phyloP scores from a whole-genome alignment of 768 basidiomycete species.

The Panaeolus papilionaceus region DNA sequence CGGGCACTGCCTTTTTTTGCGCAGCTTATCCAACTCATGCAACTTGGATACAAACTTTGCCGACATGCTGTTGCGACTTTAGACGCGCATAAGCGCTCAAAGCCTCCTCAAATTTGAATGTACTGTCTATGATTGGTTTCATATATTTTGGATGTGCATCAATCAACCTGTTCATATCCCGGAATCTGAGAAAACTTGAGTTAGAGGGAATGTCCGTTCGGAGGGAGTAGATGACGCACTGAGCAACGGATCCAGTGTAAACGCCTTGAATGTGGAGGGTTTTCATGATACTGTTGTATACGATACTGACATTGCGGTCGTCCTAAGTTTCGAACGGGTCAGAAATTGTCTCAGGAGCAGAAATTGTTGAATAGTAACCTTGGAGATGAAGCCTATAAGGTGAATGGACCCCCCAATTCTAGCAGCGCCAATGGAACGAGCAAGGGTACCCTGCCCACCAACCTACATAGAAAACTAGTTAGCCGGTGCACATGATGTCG shows the following conservation, averaged over 20 bases:
- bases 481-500: constrained; percentile 22
- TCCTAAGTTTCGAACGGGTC: constrained; percentile 22
- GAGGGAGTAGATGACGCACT: constrained; percentile 41
- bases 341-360: neutral
- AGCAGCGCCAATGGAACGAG: constrained; percentile 43
- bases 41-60: constrained; percentile 64
- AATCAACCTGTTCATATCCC: constrained; percentile 57
- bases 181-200: constrained; percentile 43
- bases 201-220: neutral
- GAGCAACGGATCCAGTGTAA: constrained; percentile 61
- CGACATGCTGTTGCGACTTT: constrained; percentile 61
- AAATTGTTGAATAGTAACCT: constrained; percentile 29
- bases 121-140: constrained; percentile 59
- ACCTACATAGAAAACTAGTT: constrained; percentile 46
- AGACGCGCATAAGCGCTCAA: constrained; percentile 59
- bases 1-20: neutral
- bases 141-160: constrained; percentile 46
- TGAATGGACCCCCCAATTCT: constrained; percentile 47
- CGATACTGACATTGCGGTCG: constrained; percentile 35
- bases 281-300: constrained; percentile 41
- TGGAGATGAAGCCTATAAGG: constrained; percentile 53
- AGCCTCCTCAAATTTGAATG: constrained; percentile 63
- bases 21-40: neutral
- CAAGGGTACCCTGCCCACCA: constrained; percentile 55
- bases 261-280: constrained; percentile 55